Base-by-base conservation (phyloP, 2,329 filamentous ascomycete genomes). In the Neonectria hederae region DNA sequence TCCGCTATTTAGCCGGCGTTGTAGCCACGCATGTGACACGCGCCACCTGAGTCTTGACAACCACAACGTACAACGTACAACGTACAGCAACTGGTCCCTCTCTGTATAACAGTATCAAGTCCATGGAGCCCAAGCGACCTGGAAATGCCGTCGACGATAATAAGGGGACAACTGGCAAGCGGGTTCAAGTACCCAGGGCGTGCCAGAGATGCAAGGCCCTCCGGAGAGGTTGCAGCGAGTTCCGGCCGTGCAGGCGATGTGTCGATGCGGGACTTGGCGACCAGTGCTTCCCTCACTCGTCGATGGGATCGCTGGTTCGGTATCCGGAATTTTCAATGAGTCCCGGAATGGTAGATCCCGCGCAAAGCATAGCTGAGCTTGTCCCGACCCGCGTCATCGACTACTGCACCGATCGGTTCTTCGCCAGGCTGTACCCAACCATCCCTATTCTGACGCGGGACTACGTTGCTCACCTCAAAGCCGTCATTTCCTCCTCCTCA, bases 201-300 rank as follows among this genome's bases (percentile, higher is more conserved):
- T 83, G 82, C 59, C 76, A 77, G 30, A 74, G 82, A 22, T 83
- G 82, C 72, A 80, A 81, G 65, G 75, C 73, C 19, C 74, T 83
- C 13, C 79, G 81, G 30, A 76, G 81, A 32, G 81, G 80, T 1
- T 83, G 82, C 68, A 83, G 78, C 70, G 81, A 83, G 68, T 78
- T 75, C 53, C 74, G 82, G 46, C 82, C 82, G 11, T 83, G 82
- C 70, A 76, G 75, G 56, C 72, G 82, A 55, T 83, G 82, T 70
- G 66, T 78, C 61, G 76, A 78, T 40, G 78, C 80, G 14, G 82
- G 81, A n/a, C 69, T 82, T 13, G 77, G 69, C 5, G 75, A 80
- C 17, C 76, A 81, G 43, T 83, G 81, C 54, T 65, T 74, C 42
- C 67, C 68, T n/a, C 67, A 65, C n/a, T 66, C 69, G 3, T 62